Conservation (phyloP, 768 basidiomycete genomes). For the Hydnomerulius pinastri region DNA sequence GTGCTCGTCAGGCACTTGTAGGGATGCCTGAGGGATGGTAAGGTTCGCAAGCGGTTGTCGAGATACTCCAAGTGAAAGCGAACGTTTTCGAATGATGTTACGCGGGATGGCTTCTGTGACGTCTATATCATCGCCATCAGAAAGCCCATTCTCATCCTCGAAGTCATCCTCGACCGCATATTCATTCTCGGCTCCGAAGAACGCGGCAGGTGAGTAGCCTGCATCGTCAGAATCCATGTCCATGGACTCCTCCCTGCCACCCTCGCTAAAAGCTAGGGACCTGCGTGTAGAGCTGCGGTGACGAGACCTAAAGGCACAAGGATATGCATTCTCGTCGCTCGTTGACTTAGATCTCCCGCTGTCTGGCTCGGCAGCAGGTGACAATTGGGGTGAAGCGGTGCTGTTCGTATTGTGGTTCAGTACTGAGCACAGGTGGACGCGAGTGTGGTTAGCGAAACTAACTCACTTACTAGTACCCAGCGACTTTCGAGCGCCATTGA, state of each 20-base stretch:
- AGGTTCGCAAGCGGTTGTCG: constrained; percentile 35
- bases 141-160: constrained; percentile 32
- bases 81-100: constrained; percentile 52
- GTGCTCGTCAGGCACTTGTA: constrained; percentile 10
- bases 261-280: constrained; percentile 51
- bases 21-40: constrained; percentile 17
- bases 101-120: constrained; percentile 62
- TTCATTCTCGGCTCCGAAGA: constrained; percentile 40
- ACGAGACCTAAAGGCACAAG: constrained; percentile 48
- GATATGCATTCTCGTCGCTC: constrained; percentile 72
- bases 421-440: constrained; percentile 65
- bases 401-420: constrained; percentile 48
- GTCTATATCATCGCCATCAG: constrained; percentile 66
- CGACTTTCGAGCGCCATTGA: constrained; percentile 64
- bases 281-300: constrained; percentile 62
- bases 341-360: constrained; percentile 16
- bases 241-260: constrained; percentile 56
- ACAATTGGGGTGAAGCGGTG: constrained; percentile 47
- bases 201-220: constrained; percentile 48
- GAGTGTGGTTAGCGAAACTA: constrained; percentile 70
- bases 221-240: constrained; percentile 70
- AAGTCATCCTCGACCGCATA: constrained; percentile 37
- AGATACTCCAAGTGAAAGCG: constrained; percentile 44
- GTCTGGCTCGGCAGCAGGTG: constrained; percentile 33
- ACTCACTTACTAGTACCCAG: constrained; percentile 76